These are phyloP conservation scores for Chrysosporium keratinophilum DNA, from an alignment of 2,329 filamentous ascomycete genomes.

Conservation along the genomic window DNA sequence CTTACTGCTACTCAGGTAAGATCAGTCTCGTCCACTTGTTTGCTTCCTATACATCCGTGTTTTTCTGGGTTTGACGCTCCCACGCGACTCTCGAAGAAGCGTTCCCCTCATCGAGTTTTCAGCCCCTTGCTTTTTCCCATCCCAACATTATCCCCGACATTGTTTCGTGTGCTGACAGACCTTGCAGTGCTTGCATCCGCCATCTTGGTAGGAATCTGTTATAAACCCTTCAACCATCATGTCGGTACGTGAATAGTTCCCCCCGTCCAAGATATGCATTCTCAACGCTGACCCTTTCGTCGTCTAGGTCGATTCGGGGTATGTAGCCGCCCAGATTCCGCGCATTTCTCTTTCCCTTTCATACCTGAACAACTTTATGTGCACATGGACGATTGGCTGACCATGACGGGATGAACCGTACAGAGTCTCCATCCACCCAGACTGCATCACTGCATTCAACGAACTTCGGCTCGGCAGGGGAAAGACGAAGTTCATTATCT, in stretches of 20 bases:
- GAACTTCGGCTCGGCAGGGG: slow-evolving; percentile 38
- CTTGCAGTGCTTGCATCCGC: background rate
- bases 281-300: background rate
- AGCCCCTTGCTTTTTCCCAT: background rate
- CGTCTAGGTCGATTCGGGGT: slow-evolving; percentile 15
- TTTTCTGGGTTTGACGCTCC: background rate
- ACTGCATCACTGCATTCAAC: slow-evolving; percentile 40
- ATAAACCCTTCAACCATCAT: slow-evolving; percentile 3
- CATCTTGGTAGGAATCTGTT: background rate
- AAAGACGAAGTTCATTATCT: slow-evolving; percentile 43
- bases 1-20: background rate
- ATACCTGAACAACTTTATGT: background rate
- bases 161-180: background rate
- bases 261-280: background rate
- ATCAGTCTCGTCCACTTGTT: background rate
- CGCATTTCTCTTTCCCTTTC: background rate
- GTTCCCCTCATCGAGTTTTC: background rate
- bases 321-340: background rate
- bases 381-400: background rate
- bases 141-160: background rate
- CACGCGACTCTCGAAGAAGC: background rate
- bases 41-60: background rate
- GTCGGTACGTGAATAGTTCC: slow-evolving; percentile 2
- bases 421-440: slow-evolving; percentile 39
- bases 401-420: background rate